A percentile compares a stretch with the other conserved stretches of the same genome.
phyloP scores from a whole-genome alignment of 192 early-diverging fungal genomes.

The Linnemannia exigua region DNA sequence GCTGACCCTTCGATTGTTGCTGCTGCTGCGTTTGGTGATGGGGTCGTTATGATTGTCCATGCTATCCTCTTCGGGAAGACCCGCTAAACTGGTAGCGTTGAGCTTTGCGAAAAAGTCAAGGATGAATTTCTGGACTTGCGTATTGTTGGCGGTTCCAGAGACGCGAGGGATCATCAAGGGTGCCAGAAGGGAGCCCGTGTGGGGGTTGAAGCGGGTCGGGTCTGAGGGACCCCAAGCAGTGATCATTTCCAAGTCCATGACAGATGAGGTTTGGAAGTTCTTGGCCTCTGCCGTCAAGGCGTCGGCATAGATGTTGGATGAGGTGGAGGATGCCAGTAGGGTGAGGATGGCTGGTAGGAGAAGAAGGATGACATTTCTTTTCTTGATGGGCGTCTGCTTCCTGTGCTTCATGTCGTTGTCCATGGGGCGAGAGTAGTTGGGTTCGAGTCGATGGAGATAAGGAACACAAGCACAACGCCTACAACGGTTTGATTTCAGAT shows the following conservation, averaged over 20 bases:
- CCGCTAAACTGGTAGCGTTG: conserved; percentile 35
- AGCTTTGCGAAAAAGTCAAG: conserved; percentile 73
- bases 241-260: conserved; percentile 40
- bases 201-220: conserved; percentile 30
- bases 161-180: conserved; percentile 87
- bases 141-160: conserved; percentile 81
- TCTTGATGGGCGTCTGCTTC: background rate
- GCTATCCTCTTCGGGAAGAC: background rate
- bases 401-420: background rate
- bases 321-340: background rate
- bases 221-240: conserved; percentile 36
- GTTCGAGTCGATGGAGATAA: background rate
- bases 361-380: background rate
- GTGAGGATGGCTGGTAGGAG: background rate
- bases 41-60: background rate
- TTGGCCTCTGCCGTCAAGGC: background rate
- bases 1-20: background rate
- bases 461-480: background rate
- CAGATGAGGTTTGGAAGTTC: conserved; percentile 28
- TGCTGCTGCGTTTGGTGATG: background rate
- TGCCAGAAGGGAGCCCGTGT: conserved; percentile 68
- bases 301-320: background rate
- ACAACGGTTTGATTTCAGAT: background rate
- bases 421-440: background rate
- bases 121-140: conserved; percentile 79